Percentiles rank a stretch among this genome's conserved stretches.
These are phyloP conservation scores for Pochonia chlamydosporia DNA, from an alignment of 2,329 filamentous ascomycete species.

Conservation along the genomic window DNA sequence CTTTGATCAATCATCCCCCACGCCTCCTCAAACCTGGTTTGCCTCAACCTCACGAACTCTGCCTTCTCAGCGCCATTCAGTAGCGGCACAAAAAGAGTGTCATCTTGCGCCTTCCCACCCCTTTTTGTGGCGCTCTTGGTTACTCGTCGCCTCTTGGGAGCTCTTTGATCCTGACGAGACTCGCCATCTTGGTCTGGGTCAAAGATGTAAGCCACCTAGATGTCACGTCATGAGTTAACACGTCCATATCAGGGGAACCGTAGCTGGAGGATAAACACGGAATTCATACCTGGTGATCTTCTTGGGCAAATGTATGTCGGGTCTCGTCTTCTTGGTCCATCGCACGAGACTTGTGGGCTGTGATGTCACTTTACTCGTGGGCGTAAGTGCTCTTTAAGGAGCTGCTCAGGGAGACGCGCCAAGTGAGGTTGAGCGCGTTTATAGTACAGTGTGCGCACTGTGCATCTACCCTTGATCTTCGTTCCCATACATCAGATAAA, in stretches of 20 bases:
- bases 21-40: conserved; percentile 52
- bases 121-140: conserved; percentile 30
- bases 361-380: neutral
- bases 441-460: neutral
- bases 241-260: too few species aligned
- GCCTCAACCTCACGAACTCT: conserved; percentile 45
- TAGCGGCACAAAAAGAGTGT: conserved; percentile 42
- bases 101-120: conserved; percentile 9
- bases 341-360: conserved; percentile 1
- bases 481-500: neutral
- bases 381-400: neutral
- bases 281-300: conserved; percentile 37
- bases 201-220: conserved; percentile 11
- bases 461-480: neutral
- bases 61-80: conserved; percentile 48
- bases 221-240: neutral
- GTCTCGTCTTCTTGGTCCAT: conserved; percentile 18
- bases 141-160: conserved; percentile 53
- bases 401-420: conserved; percentile 3
- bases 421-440: neutral
- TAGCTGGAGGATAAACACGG: too few species aligned
- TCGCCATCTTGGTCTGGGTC: conserved; percentile 39
- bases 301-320: conserved; percentile 24
- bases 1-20: conserved; percentile 61
- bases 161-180: conserved; percentile 26